These are phyloP conservation scores for Croton setiger DNA, from an alignment of 441 rosid species.

Conservation along the genomic window DNA sequence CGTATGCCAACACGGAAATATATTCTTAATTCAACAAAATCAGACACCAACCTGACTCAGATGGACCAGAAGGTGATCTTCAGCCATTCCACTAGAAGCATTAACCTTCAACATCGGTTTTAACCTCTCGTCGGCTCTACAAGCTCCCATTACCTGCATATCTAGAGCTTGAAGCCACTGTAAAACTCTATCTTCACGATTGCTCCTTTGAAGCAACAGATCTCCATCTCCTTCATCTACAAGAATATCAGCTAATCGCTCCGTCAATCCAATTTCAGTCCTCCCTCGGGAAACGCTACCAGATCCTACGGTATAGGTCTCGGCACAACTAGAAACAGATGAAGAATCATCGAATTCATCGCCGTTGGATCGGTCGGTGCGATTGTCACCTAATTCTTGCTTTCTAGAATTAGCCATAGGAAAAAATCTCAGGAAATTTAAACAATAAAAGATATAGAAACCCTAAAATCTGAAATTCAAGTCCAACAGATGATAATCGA, in stretches of 20 bases:
- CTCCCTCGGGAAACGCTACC: constrained; percentile 26
- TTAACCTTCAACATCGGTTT: constrained; percentile 81
- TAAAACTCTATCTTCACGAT: constrained; percentile 69
- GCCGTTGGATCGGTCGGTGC: constrained; percentile 32
- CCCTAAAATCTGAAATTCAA: constrained; percentile 16
- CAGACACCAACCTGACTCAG: constrained; percentile 64
- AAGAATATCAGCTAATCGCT: constrained; percentile 50
- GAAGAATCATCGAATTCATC: constrained; percentile 36
- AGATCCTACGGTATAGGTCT: constrained; percentile 42
- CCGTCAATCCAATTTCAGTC: constrained; percentile 43
- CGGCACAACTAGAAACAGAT: constrained; percentile 32
- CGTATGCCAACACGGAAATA: not conserved
- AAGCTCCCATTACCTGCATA: constrained; percentile 88
- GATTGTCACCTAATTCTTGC: constrained; percentile 38
- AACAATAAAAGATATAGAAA: constrained; percentile 11
- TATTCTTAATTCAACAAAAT: not conserved
- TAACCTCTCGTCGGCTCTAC: constrained; percentile 89
- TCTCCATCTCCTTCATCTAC: constrained; percentile 59
- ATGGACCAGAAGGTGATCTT: constrained; percentile 74
- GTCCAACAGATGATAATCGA: not conserved
- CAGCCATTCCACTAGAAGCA: constrained; percentile 59
- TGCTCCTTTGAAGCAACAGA: constrained; percentile 57
- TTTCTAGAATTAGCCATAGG: constrained; percentile 50
- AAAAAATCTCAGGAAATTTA: constrained; percentile 12
- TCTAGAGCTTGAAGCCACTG: constrained; percentile 90